These are phyloP conservation scores for Obelidium mucronatum DNA, from an alignment of 192 early-diverging fungal genomes.

Conservation along the genomic window DNA sequence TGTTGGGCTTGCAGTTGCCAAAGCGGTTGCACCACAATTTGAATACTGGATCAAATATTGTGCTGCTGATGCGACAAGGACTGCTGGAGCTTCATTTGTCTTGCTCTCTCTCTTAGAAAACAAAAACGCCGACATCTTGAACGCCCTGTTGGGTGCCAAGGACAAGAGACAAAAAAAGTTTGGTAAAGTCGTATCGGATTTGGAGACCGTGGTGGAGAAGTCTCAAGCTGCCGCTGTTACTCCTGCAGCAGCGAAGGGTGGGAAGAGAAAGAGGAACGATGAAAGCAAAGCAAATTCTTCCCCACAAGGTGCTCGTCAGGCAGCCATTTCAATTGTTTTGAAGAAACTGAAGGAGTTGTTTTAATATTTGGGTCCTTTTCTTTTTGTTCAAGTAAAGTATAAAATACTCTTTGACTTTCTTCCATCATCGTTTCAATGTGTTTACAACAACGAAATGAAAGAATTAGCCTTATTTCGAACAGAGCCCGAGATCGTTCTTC, in stretches of 20 bases:
- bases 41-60: slow-evolving; percentile 45
- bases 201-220: slow-evolving; percentile 18
- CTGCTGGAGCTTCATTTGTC: slow-evolving; percentile 49
- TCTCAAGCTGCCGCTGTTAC: slow-evolving; percentile 7
- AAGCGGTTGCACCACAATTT: slow-evolving; percentile 29
- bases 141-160: slow-evolving; percentile 25
- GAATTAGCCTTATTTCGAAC: no score
- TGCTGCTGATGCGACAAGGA: slow-evolving; percentile 32
- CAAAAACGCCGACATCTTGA: slow-evolving; percentile 19
- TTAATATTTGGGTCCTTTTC: no score
- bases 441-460: no score
- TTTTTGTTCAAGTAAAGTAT: no score
- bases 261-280: slow-evolving; percentile 16
- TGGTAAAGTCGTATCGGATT: slow-evolving; percentile 15
- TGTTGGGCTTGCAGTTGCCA: slow-evolving; percentile 11
- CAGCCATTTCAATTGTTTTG: slow-evolving; percentile 12
- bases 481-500: no score
- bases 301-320: neutral
- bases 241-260: neutral
- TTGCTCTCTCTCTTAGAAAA: slow-evolving; percentile 48
- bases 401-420: no score
- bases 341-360: slow-evolving; percentile 24
- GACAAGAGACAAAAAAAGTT: slow-evolving; percentile 16
- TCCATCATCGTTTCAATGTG: no score
- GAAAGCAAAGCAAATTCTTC: neutral